Base-by-base conservation (phyloP, 2,329 filamentous ascomycete species). In the Coniella vitis region DNA sequence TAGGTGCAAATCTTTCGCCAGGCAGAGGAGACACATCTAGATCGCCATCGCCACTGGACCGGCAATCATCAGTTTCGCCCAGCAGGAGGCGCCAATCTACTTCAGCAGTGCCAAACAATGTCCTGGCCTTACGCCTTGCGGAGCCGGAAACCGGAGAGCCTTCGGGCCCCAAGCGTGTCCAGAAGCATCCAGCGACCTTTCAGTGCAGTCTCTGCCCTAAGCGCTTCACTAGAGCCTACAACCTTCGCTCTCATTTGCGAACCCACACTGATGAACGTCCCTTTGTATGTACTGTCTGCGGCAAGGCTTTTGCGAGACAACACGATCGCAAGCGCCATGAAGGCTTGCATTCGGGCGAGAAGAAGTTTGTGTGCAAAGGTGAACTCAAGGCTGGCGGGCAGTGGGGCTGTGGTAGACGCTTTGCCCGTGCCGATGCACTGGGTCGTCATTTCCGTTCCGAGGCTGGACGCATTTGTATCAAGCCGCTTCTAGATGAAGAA, bases 251-350 rank as follows among this genome's bases (percentile, higher is more conserved):
- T 38, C 93, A 98, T 69, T 69, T 97, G 52, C 86, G 93, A 40
- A 98, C 93, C 0, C 93, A 98, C 63, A 98, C 93, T 0, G 93
- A 98, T 61, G 93, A 98, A 71, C 81, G 93, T 41, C 93, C 93
- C 0, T 98, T 97, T 61, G 91, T 97, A 3, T 98, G 93, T 63
- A 96, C 88, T 0, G 89, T 97, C 8, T 98, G 93, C 58, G 88
- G 89, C 45, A 98, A 98, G 67, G 93, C 93, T 0, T 98, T 98
- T 69, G 93, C 93, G 5, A 85, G 93, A 21, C 93, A 98, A 63
- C 93, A 98, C 63, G 93, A 98, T 64, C 85, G 93, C 39, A 98
- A 98, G 69, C 85, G 93, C 35, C 93, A 98, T 66, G 93, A 98
- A 69, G 90, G 91, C 35, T 72, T 98, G 37, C 93, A 98, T 62